Evolutionary conservation across 176 grass and related monocot genomes (phyloP), one percentile per base, ranked within the genome.

Genomic region (Aegilops umbellulata): DNA sequence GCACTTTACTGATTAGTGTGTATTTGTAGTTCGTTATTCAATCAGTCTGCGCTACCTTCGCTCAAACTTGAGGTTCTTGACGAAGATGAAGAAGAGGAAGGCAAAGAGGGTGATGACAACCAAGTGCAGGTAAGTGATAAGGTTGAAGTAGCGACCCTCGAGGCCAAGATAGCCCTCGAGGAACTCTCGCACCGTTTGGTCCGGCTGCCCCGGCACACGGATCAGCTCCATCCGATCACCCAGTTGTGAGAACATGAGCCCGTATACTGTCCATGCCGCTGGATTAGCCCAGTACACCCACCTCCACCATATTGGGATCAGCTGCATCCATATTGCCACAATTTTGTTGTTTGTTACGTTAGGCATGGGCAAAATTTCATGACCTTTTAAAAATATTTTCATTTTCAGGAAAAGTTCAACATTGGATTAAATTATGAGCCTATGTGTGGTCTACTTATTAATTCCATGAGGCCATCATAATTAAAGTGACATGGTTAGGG

Each of bases 241-340:
- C 5, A 92, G 69, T 58, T 87, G 91, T 46, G 91, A 92, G 63
- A 85, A 80, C 83, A 87, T 87, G 39, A 89, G 80, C 80, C 91
- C 91, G 46, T 92, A 92, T 51, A 92, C 75, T 19, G 86, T 89
- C 86, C 90, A 92, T 23, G 90, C 82, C 60, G 81, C 78, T 19
- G 90, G 90, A 42, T 89, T 67, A 0, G 84, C 84, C 91, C 91
- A 92, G 71, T 87, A 92, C 47, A 65, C 71, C 91, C 91, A 92
- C 55, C 84, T 86, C 91, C 91, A 92, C 91, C 91, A 92, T 64
- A 89, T 35, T 0, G 91, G 87, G 47, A 92, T 89, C 36, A 86
- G 8, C 91, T 92, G 87, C 88, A 82, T n/a, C 53, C 20, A 19
- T 1, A 26, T 11, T 25, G 10, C 22, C 84, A 34, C 17, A 31